Evolutionary conservation across 345 rosid species (phyloP).

Genomic region (Lepidium africanum): DNA sequence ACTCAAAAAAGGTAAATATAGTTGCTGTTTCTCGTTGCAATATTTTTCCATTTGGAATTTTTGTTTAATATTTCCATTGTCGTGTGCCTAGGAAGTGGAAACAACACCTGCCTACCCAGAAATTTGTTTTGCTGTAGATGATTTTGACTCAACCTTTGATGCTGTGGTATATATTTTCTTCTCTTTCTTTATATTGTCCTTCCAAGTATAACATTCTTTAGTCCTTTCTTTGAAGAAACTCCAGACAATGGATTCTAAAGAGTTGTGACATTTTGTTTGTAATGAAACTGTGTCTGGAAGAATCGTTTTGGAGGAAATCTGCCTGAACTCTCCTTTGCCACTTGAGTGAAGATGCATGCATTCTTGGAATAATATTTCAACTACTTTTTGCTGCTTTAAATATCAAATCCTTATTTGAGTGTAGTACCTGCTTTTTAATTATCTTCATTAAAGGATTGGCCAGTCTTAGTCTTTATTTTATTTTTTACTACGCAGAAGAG

Average conservation of each 20-base stretch:
- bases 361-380: background rate
- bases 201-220: background rate
- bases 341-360: background rate
- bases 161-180: slow-evolving; percentile 56
- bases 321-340: background rate
- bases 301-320: background rate
- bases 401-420: background rate
- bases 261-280: background rate
- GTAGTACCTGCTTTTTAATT: background rate
- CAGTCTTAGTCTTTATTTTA: background rate
- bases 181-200: background rate
- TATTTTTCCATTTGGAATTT: background rate
- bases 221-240: background rate
- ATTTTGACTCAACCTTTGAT: slow-evolving; percentile 96
- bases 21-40: background rate
- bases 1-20: slow-evolving; percentile 70
- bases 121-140: slow-evolving; percentile 91
- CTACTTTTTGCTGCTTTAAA: background rate
- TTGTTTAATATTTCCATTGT: slow-evolving; percentile 24
- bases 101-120: slow-evolving; percentile 95
- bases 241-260: background rate
- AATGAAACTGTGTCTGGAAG: background rate
- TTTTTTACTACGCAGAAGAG: background rate
- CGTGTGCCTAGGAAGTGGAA: slow-evolving; percentile 67
- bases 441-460: background rate